These are phyloP conservation scores for Pseudofabraea citricarpa DNA, from an alignment of 2,329 filamentous ascomycete genomes.

Conservation along the genomic window DNA sequence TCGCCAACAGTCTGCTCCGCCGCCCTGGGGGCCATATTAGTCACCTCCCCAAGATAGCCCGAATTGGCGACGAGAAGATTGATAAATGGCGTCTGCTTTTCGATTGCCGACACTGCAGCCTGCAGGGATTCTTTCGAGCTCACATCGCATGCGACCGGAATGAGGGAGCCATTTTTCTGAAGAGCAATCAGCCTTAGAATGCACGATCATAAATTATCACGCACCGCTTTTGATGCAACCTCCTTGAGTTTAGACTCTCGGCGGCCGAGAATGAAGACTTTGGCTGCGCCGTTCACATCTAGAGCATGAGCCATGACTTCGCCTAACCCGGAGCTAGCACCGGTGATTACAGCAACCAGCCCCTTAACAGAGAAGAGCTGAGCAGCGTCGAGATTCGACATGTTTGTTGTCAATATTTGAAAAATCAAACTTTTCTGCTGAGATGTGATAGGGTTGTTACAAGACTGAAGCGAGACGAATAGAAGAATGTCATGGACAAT, in stretches of 20 bases:
- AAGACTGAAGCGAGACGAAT: neutral
- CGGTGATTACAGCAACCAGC: conserved; percentile 54
- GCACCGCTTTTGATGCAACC: conserved; percentile 30
- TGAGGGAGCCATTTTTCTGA: conserved; percentile 9
- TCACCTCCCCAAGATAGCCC: conserved; percentile 29
- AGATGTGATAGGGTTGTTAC: neutral
- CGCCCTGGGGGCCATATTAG: conserved; percentile 36
- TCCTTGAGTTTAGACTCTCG: conserved; percentile 41
- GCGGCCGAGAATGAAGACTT: conserved; percentile 52
- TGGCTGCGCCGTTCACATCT: conserved; percentile 44
- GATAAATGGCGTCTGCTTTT: conserved; percentile 44
- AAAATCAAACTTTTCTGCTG: neutral
- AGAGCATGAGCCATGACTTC: conserved; percentile 43
- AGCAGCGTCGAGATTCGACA: conserved; percentile 2
- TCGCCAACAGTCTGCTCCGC: neutral
- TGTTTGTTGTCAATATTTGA: neutral
- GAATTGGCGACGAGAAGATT: conserved; percentile 56
- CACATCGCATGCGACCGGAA: conserved; percentile 49
- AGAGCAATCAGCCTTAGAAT: neutral
- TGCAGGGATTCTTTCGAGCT: conserved; percentile 56
- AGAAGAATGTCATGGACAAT: neutral
- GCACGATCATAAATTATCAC: neutral
- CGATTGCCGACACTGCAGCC: conserved; percentile 47
- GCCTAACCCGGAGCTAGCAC: conserved; percentile 36
- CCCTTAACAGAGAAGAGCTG: conserved; percentile 47